phyloP scores from a whole-genome alignment of 2,329 filamentous ascomycete genomes.

The Colletotrichum sp. region DNA sequence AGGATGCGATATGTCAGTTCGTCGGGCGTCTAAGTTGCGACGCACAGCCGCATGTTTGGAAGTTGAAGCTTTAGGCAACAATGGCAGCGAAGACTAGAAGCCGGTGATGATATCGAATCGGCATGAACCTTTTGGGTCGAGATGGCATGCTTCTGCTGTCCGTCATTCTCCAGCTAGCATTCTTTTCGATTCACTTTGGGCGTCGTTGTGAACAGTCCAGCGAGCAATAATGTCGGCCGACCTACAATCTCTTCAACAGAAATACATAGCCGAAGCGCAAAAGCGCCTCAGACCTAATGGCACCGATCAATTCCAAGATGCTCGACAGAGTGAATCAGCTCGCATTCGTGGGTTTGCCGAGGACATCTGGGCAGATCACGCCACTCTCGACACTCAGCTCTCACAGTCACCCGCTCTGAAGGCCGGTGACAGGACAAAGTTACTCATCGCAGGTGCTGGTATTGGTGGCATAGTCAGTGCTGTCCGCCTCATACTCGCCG shows the following conservation, averaged over 20 bases:
- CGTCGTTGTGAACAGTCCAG: not conserved
- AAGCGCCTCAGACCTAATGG: not conserved
- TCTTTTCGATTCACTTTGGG: not conserved
- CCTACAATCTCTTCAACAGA: not conserved
- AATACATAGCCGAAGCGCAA: not conserved
- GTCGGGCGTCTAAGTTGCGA: not conserved
- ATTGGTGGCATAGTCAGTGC: constrained; percentile 37
- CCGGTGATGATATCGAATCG: not conserved
- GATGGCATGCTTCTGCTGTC: not conserved
- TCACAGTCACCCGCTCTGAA: not conserved
- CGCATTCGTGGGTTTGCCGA: not conserved
- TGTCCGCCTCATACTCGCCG: constrained; percentile 26
- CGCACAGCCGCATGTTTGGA: not conserved
- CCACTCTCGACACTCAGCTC: not conserved
- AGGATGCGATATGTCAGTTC: not conserved
- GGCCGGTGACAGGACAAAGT: constrained; percentile 16
- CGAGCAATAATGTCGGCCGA: not conserved
- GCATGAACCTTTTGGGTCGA: not conserved
- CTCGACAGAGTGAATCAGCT: not conserved
- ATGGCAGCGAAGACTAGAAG: not conserved
- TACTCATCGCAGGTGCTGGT: constrained; percentile 39
- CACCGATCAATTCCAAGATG: not conserved
- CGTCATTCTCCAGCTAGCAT: not conserved
- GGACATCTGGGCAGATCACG: not conserved
- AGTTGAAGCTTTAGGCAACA: not conserved